phyloP scores from a whole-genome alignment of 2,329 filamentous ascomycete species.

The Phialemonium atrogriseum region DNA sequence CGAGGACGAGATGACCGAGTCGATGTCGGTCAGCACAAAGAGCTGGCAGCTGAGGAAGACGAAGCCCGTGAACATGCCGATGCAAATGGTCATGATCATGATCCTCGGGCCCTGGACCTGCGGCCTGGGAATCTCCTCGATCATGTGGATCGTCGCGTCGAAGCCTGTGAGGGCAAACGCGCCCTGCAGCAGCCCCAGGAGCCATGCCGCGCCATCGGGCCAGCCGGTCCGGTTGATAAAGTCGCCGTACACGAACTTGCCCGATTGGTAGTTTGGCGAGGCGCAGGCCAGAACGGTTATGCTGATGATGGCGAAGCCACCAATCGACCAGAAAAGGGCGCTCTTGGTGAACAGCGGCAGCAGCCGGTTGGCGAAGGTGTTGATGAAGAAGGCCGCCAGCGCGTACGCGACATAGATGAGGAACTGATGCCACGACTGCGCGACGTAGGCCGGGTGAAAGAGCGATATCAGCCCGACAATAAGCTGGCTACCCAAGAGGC shows the following conservation, averaged over 20 bases:
- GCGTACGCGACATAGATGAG: slow-evolving; percentile 62
- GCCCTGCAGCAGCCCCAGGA: slow-evolving; percentile 45
- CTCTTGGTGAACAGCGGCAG: slow-evolving; percentile 59
- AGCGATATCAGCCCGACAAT: slow-evolving; percentile 58
- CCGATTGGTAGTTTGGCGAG: slow-evolving; percentile 56
- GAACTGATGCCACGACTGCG: slow-evolving; percentile 63
- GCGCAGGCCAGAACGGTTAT: slow-evolving; percentile 61
- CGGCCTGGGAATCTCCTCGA: slow-evolving; percentile 51
- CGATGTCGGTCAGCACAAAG: slow-evolving; percentile 52
- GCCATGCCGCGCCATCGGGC: slow-evolving; percentile 58
- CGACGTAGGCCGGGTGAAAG: slow-evolving; percentile 46
- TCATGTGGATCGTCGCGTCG: slow-evolving; percentile 46
- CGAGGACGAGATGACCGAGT: slow-evolving; percentile 33
- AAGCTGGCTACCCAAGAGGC: slow-evolving; percentile 58
- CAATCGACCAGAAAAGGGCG: slow-evolving; percentile 63
- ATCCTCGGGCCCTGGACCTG: slow-evolving; percentile 53
- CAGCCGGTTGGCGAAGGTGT: slow-evolving; percentile 53
- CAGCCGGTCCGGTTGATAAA: slow-evolving; percentile 64
- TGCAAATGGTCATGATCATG: slow-evolving; percentile 57
- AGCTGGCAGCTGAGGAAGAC: slow-evolving; percentile 43
- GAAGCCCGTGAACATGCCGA: slow-evolving; percentile 53
- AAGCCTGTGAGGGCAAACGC: slow-evolving; percentile 43
- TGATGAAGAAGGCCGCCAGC: slow-evolving; percentile 52
- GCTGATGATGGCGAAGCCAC: slow-evolving; percentile 60
- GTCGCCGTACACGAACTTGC: slow-evolving; percentile 54